Conservation (phyloP, 2,329 filamentous ascomycete species). For the Pleoardoris graminearum region DNA sequence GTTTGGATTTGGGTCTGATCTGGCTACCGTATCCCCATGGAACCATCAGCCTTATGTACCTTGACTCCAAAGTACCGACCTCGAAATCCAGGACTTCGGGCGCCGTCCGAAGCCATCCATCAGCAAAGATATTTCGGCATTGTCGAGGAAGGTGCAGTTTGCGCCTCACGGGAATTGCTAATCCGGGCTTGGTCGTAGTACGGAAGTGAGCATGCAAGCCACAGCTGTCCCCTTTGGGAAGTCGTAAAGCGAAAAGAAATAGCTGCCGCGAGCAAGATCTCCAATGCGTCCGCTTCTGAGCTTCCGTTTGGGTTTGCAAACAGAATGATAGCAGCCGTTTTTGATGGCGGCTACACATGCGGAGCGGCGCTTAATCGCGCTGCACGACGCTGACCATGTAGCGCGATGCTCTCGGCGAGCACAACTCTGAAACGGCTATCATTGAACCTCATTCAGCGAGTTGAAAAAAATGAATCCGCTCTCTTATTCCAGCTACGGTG, state of each 20-base stretch:
- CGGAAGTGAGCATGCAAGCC: constrained; percentile 7
- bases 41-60: constrained; percentile 6
- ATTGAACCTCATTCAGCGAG: constrained; percentile 1
- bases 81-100: background rate
- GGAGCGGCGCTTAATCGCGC: constrained; percentile 12
- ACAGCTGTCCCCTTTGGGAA: background rate
- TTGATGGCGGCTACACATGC: constrained; percentile 12
- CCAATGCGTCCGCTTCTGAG: constrained; percentile 7
- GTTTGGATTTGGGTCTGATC: background rate
- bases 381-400: constrained; percentile 11
- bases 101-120: constrained; percentile 1
- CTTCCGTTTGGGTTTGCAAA: constrained; percentile 11
- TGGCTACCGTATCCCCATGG: constrained; percentile 4
- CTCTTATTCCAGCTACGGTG: background rate
- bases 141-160: constrained; percentile 3
- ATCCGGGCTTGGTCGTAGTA: constrained; percentile 11
- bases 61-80: constrained; percentile 3
- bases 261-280: background rate
- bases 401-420: background rate
- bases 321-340: constrained; percentile 13
- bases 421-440: constrained; percentile 3
- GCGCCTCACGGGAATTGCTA: constrained; percentile 19
- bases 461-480: background rate
- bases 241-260: background rate
- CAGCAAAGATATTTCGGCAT: constrained; percentile 15